Conservation (phyloP, 306 rosid species). For the Bauhinia variegata region DNA sequence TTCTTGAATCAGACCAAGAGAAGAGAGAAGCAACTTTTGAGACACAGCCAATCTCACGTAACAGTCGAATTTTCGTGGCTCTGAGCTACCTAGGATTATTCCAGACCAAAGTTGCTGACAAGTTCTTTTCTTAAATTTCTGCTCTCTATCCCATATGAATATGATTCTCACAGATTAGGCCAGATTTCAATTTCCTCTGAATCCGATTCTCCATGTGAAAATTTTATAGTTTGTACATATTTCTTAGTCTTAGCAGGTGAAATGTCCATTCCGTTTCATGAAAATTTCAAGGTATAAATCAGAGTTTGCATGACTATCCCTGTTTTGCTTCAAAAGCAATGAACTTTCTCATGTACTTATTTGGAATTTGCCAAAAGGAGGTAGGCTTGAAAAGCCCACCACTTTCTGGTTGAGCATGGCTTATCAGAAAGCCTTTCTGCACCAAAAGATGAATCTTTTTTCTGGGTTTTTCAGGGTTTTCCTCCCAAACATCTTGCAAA, state of each 20-base stretch:
- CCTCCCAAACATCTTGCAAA: constrained; percentile 48
- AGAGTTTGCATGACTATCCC: constrained; percentile 52
- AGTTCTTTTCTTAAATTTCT: constrained; percentile 64
- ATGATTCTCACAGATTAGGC: constrained; percentile 51
- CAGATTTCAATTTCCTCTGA: constrained; percentile 61
- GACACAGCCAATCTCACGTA: constrained; percentile 23
- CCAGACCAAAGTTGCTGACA: constrained; percentile 65
- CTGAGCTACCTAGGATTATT: constrained; percentile 63
- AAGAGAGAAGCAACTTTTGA: too few relatives aligned
- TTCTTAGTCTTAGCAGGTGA: constrained; percentile 42
- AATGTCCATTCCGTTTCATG: constrained; percentile 49
- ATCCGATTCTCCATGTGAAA: constrained; percentile 48
- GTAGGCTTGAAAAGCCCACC: constrained; percentile 35
- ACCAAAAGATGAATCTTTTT: constrained; percentile 39
- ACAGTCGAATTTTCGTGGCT: constrained; percentile 58
- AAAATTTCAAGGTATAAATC: constrained; percentile 54
- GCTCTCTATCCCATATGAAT: constrained; percentile 31
- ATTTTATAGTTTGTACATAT: constrained; percentile 23
- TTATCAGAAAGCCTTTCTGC: constrained; percentile 33
- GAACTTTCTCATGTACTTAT: constrained; percentile 43
- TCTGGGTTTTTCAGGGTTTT: constrained; percentile 43
- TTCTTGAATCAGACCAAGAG: too few relatives aligned
- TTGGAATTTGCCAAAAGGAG: background rate
- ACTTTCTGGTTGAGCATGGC: constrained; percentile 46
- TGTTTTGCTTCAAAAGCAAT: constrained; percentile 61